Conservation (phyloP, 2,329 filamentous ascomycete genomes). For the Nemania bipapillata region DNA sequence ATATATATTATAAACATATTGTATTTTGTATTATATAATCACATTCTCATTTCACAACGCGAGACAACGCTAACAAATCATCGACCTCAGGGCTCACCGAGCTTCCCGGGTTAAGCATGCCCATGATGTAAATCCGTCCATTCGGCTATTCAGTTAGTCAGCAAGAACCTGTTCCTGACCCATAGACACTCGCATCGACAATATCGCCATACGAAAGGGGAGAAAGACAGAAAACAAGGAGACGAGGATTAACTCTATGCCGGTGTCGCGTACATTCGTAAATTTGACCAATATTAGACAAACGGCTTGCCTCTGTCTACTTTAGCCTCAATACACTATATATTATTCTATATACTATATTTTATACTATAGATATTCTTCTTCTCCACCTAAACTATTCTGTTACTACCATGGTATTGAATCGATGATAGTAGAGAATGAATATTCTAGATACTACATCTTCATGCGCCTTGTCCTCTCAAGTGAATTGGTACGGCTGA, state of each 20-base stretch:
- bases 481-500: too few species aligned
- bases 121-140: slow-evolving; percentile 35
- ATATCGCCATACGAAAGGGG: neutral
- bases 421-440: too few species aligned
- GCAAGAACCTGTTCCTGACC: neutral
- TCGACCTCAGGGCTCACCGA: slow-evolving; percentile 44
- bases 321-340: slow-evolving; percentile 17
- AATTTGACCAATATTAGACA: neutral
- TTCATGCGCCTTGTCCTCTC: too few species aligned
- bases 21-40: neutral
- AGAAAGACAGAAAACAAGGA: neutral
- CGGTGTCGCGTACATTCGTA: neutral
- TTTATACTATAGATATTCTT: neutral
- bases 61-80: slow-evolving; percentile 22
- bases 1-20: neutral
- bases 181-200: neutral
- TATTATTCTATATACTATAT: slow-evolving; percentile 8
- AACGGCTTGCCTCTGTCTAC: neutral
- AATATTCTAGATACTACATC: too few species aligned
- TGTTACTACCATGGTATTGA: neutral
- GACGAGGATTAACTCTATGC: neutral
- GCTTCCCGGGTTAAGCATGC: slow-evolving; percentile 46
- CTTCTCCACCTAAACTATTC: neutral
- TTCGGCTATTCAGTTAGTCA: neutral
- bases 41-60: neutral